Percentiles rank a stretch among this genome's conserved stretches.
These are phyloP conservation scores for Trametes cinnabarina DNA, from an alignment of 768 basidiomycete species.

Conservation along the genomic window DNA sequence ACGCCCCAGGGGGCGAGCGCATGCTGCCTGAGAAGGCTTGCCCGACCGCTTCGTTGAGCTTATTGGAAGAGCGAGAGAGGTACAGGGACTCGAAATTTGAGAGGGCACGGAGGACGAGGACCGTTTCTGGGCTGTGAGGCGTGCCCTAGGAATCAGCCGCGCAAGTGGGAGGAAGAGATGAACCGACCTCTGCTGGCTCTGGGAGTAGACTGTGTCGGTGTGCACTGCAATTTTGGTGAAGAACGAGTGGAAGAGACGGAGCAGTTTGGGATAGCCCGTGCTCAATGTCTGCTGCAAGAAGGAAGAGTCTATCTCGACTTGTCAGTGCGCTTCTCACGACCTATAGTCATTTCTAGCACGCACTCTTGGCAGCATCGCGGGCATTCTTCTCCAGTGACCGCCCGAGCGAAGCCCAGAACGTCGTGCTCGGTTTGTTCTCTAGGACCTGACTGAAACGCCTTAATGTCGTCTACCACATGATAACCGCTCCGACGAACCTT, in stretches of 20 bases:
- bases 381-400: constrained; percentile 79
- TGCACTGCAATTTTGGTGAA: constrained; percentile 94
- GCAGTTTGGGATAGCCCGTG: constrained; percentile 79
- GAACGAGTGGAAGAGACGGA: constrained; percentile 95
- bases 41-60: constrained; percentile 79
- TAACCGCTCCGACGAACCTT: constrained; percentile 35
- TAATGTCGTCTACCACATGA: too few relatives aligned
- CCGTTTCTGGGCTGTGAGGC: constrained; percentile 79
- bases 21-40: constrained; percentile 73
- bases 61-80: constrained; percentile 76
- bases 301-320: constrained; percentile 58
- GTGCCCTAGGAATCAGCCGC: too few relatives aligned
- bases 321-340: background rate
- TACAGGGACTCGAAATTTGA: constrained; percentile 87
- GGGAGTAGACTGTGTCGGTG: constrained; percentile 90
- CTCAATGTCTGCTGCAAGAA: constrained; percentile 91
- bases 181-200: constrained; percentile 74
- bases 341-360: background rate
- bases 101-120: constrained; percentile 81
- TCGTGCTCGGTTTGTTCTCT: constrained; percentile 87
- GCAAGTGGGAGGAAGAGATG: background rate
- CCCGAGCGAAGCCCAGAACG: constrained; percentile 86
- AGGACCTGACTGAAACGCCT: constrained; percentile 60
- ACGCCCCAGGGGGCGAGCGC: constrained; percentile 66
- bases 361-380: constrained; percentile 79